Evolutionary conservation across 2,329 filamentous ascomycete genomes (phyloP).

Genomic region (Teratosphaeria destructans): DNA sequence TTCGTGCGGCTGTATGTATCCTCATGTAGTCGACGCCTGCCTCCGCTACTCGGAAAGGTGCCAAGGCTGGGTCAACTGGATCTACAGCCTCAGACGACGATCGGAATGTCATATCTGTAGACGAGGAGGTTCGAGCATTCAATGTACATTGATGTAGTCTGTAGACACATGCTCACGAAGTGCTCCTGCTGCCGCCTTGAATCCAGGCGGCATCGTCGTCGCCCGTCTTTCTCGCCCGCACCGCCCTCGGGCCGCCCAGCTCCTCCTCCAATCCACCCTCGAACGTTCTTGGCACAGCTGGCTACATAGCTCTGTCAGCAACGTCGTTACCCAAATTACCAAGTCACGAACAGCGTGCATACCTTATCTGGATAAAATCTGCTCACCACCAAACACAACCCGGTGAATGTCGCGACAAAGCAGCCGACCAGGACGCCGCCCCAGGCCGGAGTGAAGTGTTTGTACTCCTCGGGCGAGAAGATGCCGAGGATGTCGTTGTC

Average conservation of each 20-base stretch:
- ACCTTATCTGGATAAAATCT: conserved; percentile 36
- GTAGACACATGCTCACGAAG: background rate
- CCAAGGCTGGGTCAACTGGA: background rate
- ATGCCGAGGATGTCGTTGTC: conserved; percentile 89
- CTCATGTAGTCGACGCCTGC: too few relatives aligned
- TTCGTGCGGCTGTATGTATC: too few relatives aligned
- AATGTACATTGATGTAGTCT: background rate
- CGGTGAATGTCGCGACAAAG: conserved; percentile 32
- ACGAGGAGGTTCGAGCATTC: background rate
- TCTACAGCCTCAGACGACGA: too few relatives aligned
- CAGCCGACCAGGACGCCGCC: conserved; percentile 49
- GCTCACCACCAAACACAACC: conserved; percentile 30
- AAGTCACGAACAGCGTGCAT: background rate
- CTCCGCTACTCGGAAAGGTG: too few relatives aligned
- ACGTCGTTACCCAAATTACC: background rate
- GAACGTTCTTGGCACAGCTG: conserved; percentile 35
- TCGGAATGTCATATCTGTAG: background rate
- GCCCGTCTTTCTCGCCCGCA: conserved; percentile 3
- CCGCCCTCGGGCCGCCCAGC: conserved; percentile 31
- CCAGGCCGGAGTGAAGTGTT: conserved; percentile 64
- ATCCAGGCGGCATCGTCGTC: conserved; percentile 4
- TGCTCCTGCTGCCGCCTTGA: conserved; percentile 1
- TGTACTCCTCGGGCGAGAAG: conserved; percentile 83
- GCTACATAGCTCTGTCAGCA: conserved; percentile 9
- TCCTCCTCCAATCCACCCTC: conserved; percentile 38